phyloP scores from a whole-genome alignment of 2,329 filamentous ascomycete genomes.

The Bisporella sp. region DNA sequence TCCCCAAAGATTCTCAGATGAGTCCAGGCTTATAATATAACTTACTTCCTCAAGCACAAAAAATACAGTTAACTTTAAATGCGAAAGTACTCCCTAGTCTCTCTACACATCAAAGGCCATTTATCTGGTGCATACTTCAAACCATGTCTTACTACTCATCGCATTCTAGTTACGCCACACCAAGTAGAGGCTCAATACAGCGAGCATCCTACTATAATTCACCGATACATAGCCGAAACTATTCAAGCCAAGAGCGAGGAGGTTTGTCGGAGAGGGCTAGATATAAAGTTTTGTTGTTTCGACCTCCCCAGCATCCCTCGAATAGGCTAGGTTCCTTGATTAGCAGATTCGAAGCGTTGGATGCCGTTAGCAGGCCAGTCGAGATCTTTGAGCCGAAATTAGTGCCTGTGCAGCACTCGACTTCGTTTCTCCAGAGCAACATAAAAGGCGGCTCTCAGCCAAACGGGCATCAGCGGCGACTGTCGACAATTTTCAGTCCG shows the following conservation, averaged over 20 bases:
- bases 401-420: constrained; percentile 9
- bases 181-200: background rate
- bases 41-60: too few species aligned
- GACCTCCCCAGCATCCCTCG: background rate
- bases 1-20: background rate
- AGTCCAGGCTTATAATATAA: too few species aligned
- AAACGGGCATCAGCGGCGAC: background rate
- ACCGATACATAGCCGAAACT: background rate
- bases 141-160: background rate
- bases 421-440: constrained; percentile 3
- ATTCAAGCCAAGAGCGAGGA: background rate
- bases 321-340: constrained; percentile 17
- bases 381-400: constrained; percentile 11
- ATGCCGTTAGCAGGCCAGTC: constrained; percentile 17
- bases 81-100: background rate
- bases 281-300: background rate
- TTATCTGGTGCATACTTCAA: background rate
- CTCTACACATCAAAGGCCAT: background rate
- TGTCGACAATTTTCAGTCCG: constrained; percentile 16
- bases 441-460: constrained; percentile 1
- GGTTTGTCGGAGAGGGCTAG: background rate
- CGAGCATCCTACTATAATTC: background rate
- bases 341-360: constrained; percentile 23
- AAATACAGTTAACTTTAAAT: background rate
- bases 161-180: background rate